phyloP scores from a whole-genome alignment of 306 rosid genomes.

The Biancaea sappan region DNA sequence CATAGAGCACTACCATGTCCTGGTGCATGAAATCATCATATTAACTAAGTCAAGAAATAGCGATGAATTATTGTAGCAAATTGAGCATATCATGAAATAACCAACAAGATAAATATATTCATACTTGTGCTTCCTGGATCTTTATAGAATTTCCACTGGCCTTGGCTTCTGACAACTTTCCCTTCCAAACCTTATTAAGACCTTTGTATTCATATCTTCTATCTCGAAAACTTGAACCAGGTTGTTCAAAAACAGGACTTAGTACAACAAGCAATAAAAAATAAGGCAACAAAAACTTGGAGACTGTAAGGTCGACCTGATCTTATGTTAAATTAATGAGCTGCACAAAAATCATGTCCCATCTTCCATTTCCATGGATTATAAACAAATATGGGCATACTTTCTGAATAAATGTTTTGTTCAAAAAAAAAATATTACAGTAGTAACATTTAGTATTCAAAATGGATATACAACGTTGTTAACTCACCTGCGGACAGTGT shows the following conservation, averaged over 20 bases:
- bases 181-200: slow-evolving; percentile 97
- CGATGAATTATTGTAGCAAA: slow-evolving; percentile 19
- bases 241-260: slow-evolving; percentile 33
- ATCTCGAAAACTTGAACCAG: slow-evolving; percentile 86
- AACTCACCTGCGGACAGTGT: slow-evolving; percentile 94
- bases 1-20: slow-evolving; percentile 97
- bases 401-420: background rate
- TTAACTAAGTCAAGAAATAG: slow-evolving; percentile 19
- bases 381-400: slow-evolving; percentile 13
- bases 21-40: slow-evolving; percentile 45
- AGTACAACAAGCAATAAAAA: slow-evolving; percentile 34
- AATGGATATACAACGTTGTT: slow-evolving; percentile 20
- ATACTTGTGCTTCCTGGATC: slow-evolving; percentile 98
- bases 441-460: slow-evolving; percentile 21
- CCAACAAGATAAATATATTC: slow-evolving; percentile 43
- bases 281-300: slow-evolving; percentile 4
- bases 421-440: slow-evolving; percentile 10
- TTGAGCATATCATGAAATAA: slow-evolving; percentile 25
- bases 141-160: slow-evolving; percentile 82
- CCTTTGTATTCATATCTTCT: slow-evolving; percentile 98
- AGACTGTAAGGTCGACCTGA: background rate
- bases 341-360: slow-evolving; percentile 1
- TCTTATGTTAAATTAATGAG: slow-evolving; percentile 22
- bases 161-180: slow-evolving; percentile 88
- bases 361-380: background rate